phyloP scores from a whole-genome alignment of 2,329 filamentous ascomycete genomes.

The Emergomyces orientalis region DNA sequence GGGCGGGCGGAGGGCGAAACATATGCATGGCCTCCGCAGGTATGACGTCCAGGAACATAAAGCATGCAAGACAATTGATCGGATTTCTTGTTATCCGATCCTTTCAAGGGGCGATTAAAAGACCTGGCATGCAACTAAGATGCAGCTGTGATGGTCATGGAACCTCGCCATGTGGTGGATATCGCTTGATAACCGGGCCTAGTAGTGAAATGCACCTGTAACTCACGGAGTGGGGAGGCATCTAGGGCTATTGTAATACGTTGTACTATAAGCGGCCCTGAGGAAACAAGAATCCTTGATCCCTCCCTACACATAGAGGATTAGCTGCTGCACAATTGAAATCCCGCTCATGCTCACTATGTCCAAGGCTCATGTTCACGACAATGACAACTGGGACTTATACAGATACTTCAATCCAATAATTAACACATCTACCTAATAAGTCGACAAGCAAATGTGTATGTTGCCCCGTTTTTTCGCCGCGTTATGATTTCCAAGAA shows the following conservation, averaged over 20 bases:
- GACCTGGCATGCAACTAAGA: neutral
- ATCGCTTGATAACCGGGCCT: neutral
- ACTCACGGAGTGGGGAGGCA: neutral
- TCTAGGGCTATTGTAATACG: neutral
- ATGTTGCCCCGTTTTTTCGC: no score
- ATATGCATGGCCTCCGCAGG: neutral
- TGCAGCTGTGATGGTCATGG: neutral
- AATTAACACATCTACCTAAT: no score
- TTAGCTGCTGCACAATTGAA: neutral
- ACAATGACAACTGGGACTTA: neutral
- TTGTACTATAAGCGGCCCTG: neutral
- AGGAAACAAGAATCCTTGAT: neutral
- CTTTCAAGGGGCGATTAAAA: neutral
- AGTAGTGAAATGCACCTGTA: neutral
- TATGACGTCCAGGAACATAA: slow-evolving; percentile 6
- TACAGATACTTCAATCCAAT: neutral
- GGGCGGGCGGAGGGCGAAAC: neutral
- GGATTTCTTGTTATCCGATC: neutral
- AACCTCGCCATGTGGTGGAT: neutral
- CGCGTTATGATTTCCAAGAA: no score
- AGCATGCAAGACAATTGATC: neutral
- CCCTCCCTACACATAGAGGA: neutral
- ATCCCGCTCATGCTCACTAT: neutral
- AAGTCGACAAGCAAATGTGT: no score
- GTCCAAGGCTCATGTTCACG: neutral